phyloP scores from a whole-genome alignment of 495 filamentous ascomycete species.

The Aspergillus wentii region DNA sequence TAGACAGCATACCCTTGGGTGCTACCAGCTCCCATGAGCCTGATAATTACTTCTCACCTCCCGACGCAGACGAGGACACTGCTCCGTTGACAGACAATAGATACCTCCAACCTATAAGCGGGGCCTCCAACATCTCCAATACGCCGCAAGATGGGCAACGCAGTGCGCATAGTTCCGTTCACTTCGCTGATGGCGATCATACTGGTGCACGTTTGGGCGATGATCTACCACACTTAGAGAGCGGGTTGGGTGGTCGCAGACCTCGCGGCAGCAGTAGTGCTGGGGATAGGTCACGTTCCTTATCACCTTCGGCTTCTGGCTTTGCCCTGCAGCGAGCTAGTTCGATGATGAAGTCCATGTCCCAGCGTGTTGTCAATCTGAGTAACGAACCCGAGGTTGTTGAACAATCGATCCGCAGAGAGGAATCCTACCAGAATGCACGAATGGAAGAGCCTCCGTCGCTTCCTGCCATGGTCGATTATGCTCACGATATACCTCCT shows the following conservation, averaged over 20 bases:
- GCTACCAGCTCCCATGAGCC: slow-evolving; percentile 18
- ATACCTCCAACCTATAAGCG: slow-evolving; percentile 64
- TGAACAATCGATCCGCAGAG: slow-evolving; percentile 66
- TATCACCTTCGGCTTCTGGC: slow-evolving; percentile 63
- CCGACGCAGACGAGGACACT: slow-evolving; percentile 57
- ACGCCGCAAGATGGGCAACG: slow-evolving; percentile 53
- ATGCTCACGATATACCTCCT: slow-evolving; percentile 49
- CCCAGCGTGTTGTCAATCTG: slow-evolving; percentile 94
- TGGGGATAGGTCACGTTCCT: slow-evolving; percentile 48
- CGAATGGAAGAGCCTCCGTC: slow-evolving; percentile 51
- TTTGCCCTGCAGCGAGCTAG: slow-evolving; percentile 72
- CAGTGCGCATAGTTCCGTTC: slow-evolving; percentile 56
- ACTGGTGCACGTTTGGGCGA: slow-evolving; percentile 55
- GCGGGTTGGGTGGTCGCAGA: slow-evolving; percentile 36
- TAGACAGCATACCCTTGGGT: slow-evolving; percentile 28
- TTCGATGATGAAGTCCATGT: slow-evolving; percentile 94
- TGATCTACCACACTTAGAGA: slow-evolving; percentile 54
- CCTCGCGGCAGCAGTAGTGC: slow-evolving; percentile 48
- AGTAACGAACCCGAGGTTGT: slow-evolving; percentile 82
- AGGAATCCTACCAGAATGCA: slow-evolving; percentile 52
- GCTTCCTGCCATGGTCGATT: slow-evolving; percentile 52
- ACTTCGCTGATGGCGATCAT: slow-evolving; percentile 32
- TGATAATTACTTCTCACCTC: slow-evolving; percentile 48
- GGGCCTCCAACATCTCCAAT: slow-evolving; percentile 44
- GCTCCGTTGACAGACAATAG: slow-evolving; percentile 58